These are phyloP conservation scores for Chalaropsis ovoidea DNA, from an alignment of 2,329 filamentous ascomycete species.

Conservation along the genomic window DNA sequence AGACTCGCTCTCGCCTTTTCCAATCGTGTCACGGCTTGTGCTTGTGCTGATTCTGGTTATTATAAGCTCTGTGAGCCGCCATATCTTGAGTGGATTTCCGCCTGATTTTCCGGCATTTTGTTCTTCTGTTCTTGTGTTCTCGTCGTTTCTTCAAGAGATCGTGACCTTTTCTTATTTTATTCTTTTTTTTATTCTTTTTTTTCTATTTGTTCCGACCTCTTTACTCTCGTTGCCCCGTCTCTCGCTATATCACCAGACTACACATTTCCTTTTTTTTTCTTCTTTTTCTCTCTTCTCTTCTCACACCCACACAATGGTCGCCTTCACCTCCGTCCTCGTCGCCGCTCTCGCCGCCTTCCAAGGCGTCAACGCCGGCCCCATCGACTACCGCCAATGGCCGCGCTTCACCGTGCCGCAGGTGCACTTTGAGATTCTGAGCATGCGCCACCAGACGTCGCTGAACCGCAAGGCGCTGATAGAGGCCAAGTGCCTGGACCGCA, in stretches of 20 bases:
- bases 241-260: conserved; percentile 21
- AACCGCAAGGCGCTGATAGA: conserved; percentile 37
- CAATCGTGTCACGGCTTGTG: neutral
- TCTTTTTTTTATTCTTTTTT: neutral
- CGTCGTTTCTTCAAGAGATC: no score
- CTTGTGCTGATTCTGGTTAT: neutral
- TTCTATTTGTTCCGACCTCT: neutral
- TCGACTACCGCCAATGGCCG: conserved; percentile 31
- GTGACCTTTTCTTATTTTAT: no score
- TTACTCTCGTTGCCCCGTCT: neutral
- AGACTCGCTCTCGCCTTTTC: neutral
- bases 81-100: no score
- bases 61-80: conserved; percentile 9
- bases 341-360: conserved; percentile 31
- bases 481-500: conserved; percentile 36
- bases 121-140: neutral
- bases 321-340: conserved; percentile 30
- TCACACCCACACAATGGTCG: conserved; percentile 31
- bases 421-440: conserved; percentile 38
- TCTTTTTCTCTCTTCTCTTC: neutral
- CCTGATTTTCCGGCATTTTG: neutral
- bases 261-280: conserved; percentile 8
- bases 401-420: conserved; percentile 35
- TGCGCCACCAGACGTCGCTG: conserved; percentile 34
- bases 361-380: conserved; percentile 31